Base-by-base conservation (phyloP, 805 yeast genomes). In the Candida palmyrensis region DNA sequence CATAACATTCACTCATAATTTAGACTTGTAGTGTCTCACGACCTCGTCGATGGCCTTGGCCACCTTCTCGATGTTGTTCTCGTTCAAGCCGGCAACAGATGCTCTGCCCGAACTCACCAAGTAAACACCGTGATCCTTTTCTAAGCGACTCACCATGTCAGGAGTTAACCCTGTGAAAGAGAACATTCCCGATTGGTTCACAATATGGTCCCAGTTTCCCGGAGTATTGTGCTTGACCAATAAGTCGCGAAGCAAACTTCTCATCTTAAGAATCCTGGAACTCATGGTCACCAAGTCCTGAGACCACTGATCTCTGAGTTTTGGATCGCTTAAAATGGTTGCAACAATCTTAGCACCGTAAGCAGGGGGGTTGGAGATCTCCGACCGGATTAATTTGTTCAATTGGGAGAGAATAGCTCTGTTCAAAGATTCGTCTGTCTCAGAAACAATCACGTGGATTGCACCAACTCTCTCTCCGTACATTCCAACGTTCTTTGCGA, bases 391-490 rank as follows among this genome's bases (percentile, higher is more conserved):
- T 48, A 85, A 67, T 47, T 71, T 73, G 45, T 79, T 75, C 54
- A 92, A 68, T 60, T 90, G 97, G 2, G 95, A 77, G 36, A 65
- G 58, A 40, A 89, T 68, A 14, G 89, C 86, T 14, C 50, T 55
- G 42, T 70, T 69, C 37, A 77, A 68, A 18, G 29, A 33, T 12
- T 41, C 34, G 14, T 22, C 25, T 2, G 32, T 28, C 26, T 60
- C 59, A 22, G 77, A 73, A 17, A 79, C 55, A 8, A 86, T 75
- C 16, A 89, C 56, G 53, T 89, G 96, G 58, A 90, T 74, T 17
- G 92, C 94, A 42, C 98, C 98, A 21, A 82, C 87, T 68, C 98
- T 82, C 70, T 90, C 97, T 59, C 97, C 97, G 55, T 90, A 90
- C 78, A 90, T 81, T 44, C 97, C 97, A 52, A 84, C 84, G 64